Base-by-base conservation (phyloP, 495 filamentous ascomycete genomes). In the Lindgomyces ingoldianus region DNA sequence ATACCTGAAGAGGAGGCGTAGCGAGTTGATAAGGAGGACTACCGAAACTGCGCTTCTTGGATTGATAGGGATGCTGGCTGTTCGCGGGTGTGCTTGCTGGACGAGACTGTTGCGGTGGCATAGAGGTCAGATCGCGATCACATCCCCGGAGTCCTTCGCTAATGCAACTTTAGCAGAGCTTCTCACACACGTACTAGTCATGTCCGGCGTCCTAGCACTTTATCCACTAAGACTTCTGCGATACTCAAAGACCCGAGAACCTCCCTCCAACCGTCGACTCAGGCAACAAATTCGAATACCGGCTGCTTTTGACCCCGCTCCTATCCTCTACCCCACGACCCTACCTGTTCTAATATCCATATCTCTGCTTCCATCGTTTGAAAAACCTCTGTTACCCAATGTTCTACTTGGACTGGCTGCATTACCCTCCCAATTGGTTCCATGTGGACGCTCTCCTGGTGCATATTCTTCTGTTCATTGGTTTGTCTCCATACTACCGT, bases 261-360 rank as follows among this genome's bases (percentile, higher is more conserved):
- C 46, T 29, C 24, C 53, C 0, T 57, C 64, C 18, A 56, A 26
- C 30, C 53, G 14, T 14, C 55, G 56, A n/a, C 30, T 62, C 19
- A n/a, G 68, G 51, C 59, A 65, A 46, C 56, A 60, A 10, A 75
- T 76, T 84, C 74, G 79, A 47, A 78, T 96, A 52, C 64, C 64
- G 1, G 59, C 64, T 1, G 64, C 64, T 25, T 96, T 98, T 73
- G 94, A 98, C 70, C 94, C 91, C 1, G 94, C 94, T 16, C 91
- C 94, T 4, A 77, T 98, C 9, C 78, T 98, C 19, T 98, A 98
- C 70, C 95, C 94, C 1, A 78, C 87, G 0, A 65, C 88, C 0
- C 79, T 96, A 8, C 91, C 94, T 1, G 69, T 94, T 8, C 80
- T 91, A 19, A 87, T 96, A 36, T 87, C 94, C 3, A 74, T 94